Percentiles rank a stretch among this genome's conserved stretches.
Conservation (phyloP, 2,329 filamentous ascomycete species). For the Aspergillus japonicus region DNA sequence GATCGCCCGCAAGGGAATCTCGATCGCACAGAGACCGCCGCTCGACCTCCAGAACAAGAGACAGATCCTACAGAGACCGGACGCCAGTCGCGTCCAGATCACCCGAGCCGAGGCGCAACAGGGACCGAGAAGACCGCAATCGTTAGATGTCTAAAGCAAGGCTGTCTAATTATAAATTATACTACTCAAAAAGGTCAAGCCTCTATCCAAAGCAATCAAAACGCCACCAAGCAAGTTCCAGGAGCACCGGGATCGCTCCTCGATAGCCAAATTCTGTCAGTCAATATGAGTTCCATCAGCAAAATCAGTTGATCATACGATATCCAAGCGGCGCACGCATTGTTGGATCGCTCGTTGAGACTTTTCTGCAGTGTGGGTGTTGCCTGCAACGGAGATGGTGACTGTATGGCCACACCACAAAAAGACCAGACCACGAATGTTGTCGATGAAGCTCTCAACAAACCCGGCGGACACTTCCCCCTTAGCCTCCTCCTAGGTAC, state of each 20-base stretch:
- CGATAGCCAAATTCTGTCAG: neutral
- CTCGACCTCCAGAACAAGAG: slow-evolving; percentile 25
- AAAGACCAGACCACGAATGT: neutral
- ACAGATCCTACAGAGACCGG: slow-evolving; percentile 29
- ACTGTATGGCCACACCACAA: neutral
- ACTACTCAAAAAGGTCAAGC: neutral
- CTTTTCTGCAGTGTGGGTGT: neutral
- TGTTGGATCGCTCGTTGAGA: neutral
- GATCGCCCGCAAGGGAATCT: slow-evolving; percentile 27
- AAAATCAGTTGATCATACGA: neutral
- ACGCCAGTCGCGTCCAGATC: slow-evolving; percentile 31
- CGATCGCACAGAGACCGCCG: slow-evolving; percentile 24
- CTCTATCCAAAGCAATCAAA: neutral
- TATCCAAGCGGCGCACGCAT: neutral
- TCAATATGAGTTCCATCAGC: neutral
- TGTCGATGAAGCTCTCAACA: neutral
- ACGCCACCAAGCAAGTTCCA: neutral
- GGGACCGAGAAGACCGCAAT: slow-evolving; percentile 33
- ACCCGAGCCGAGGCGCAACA: slow-evolving; percentile 27
- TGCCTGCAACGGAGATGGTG: neutral
- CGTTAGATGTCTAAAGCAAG: slow-evolving; percentile 22
- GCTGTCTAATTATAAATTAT: slow-evolving; percentile 7
- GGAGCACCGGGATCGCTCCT: neutral
- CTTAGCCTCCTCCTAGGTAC: slow-evolving; percentile 57
- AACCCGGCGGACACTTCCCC: neutral